Base-by-base conservation (phyloP, 805 yeast species). In the Maudiozyma pseudohumilis region DNA sequence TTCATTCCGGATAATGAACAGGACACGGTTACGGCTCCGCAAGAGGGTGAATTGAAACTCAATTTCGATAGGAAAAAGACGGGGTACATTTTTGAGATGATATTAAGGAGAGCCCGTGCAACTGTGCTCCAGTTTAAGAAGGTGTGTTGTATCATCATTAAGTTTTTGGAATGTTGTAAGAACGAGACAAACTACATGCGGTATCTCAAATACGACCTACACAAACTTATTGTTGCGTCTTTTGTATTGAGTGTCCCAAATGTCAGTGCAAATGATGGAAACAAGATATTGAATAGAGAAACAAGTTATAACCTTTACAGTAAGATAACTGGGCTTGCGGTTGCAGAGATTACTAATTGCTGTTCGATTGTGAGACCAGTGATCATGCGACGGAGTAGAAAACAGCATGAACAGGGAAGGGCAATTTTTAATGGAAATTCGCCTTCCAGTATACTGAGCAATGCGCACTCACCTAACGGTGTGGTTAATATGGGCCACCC, bases 351-450 rank as follows among this genome's bases (percentile, higher is more conserved):
- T 9, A 41, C 39, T 11, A 44, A 49, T 36, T 52, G 56, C 38
- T 47, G 53, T 27, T 46, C 50, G 5, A 47, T 54, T 11, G 52
- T 53, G n/a, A 45, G 58, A 28, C 46, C 53, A 5, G 39, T 53
- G 0, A 29, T 50, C 3, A 40, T 45, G 11, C 44, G 49, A 30
- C 45, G 47, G 35, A 38, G 42, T 33, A 40, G 49, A 32, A 30
- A 36, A 19, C 52, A 44, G 28, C 34, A 34, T 11, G 36, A 36
- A 29, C 24, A 22, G 11, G 17, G 36, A n/a, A 34, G 41, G 36
- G 30, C 36, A 21, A 17, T n/a, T 15, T 13, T 9, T 12, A 34
- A 34, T 27, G 16, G 21, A 20, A 12, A 33, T 26, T 17, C 33
- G 11, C 21, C 13, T 18, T n/a, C n/a, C n/a, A n/a, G n/a, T n/a